Percentiles rank a stretch among this genome's conserved stretches.
These are phyloP conservation scores for Picea sitchensis DNA, from an alignment of 75 land plant species.

Conservation along the genomic window DNA sequence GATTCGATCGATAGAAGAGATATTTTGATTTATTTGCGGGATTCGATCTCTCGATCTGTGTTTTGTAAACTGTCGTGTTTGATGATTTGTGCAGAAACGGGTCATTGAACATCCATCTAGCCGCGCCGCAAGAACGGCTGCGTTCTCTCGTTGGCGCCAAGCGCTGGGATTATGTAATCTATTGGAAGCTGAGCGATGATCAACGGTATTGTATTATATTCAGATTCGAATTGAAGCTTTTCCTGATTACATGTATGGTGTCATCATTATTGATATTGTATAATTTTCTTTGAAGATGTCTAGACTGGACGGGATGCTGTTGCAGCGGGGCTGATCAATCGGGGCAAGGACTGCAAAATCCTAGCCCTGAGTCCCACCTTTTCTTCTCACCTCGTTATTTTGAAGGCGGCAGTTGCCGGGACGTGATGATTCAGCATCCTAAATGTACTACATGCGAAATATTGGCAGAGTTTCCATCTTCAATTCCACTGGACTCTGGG, in stretches of 20 bases:
- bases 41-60: no score
- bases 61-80: no score
- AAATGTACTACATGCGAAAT: conserved; percentile 54
- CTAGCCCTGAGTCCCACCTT: conserved; percentile 17
- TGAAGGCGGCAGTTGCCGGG: conserved; percentile 54
- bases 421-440: conserved; percentile 46
- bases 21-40: no score
- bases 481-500: conserved; percentile 65
- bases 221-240: not conserved
- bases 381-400: conserved; percentile 22
- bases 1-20: no score
- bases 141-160: conserved; percentile 58
- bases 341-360: conserved; percentile 4
- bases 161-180: conserved; percentile 77
- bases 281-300: conserved; percentile 19
- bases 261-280: not conserved
- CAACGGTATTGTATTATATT: conserved; percentile 43
- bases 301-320: conserved; percentile 77
- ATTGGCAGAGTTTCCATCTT: conserved; percentile 55
- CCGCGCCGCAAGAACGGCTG: conserved; percentile 36
- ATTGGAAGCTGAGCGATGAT: conserved; percentile 67
- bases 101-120: not conserved
- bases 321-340: conserved; percentile 53
- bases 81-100: conserved; percentile 4
- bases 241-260: not conserved